Evolutionary conservation across 1,139 yeast species (phyloP).

Genomic region (Ogataea hybrid): DNA sequence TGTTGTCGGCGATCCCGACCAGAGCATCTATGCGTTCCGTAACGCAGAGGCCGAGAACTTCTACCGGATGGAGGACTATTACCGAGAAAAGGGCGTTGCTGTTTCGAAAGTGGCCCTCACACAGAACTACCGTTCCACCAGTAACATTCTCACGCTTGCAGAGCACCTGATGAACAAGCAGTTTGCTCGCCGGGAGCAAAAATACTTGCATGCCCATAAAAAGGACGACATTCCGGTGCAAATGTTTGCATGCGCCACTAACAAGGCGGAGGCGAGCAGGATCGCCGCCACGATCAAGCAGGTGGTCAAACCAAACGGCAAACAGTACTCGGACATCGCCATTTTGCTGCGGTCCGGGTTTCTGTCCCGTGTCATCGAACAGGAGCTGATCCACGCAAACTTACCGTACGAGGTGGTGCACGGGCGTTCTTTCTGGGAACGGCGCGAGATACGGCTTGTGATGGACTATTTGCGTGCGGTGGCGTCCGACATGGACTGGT

Average conservation of each 20-base stretch:
- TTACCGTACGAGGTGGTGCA: constrained; percentile 68
- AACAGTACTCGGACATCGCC: constrained; percentile 59
- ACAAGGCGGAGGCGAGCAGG: constrained; percentile 54
- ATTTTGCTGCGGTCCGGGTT: constrained; percentile 58
- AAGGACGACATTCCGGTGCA: constrained; percentile 46
- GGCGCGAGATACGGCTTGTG: constrained; percentile 62
- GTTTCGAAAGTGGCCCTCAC: constrained; percentile 41
- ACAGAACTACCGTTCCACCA: constrained; percentile 81
- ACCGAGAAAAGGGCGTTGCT: constrained; percentile 31
- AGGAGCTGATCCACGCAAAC: constrained; percentile 48
- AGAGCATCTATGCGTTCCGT: constrained; percentile 86
- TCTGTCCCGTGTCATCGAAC: constrained; percentile 62
- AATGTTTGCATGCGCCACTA: constrained; percentile 38
- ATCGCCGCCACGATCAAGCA: constrained; percentile 55
- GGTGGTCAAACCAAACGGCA: constrained; percentile 35
- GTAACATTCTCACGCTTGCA: constrained; percentile 61
- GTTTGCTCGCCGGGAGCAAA: constrained; percentile 37
- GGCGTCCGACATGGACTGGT: constrained; percentile 53
- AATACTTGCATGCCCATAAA: constrained; percentile 48
- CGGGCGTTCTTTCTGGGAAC: constrained; percentile 80
- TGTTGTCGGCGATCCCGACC: constrained; percentile 96
- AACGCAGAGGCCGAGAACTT: constrained; percentile 76
- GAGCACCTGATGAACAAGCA: constrained; percentile 69
- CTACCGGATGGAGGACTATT: constrained; percentile 50
- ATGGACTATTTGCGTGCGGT: constrained; percentile 65